These are phyloP conservation scores for Talaromyces nanjingensis DNA, from an alignment of 495 filamentous ascomycete species.

Conservation along the genomic window DNA sequence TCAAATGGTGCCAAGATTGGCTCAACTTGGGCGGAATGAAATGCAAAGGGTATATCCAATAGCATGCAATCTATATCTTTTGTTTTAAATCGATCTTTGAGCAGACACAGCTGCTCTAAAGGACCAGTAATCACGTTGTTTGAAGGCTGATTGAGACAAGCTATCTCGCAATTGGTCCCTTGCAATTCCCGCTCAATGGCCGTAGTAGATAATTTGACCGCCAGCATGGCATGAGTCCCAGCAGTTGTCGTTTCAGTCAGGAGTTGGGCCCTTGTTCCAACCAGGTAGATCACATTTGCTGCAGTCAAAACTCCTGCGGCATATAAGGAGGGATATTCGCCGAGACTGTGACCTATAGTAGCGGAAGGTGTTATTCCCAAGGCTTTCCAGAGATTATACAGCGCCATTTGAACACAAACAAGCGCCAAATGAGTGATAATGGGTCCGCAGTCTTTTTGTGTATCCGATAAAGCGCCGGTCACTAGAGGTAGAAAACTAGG, in stretches of 20 bases:
- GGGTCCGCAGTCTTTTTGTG: conserved; percentile 30
- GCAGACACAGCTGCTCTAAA: conserved; percentile 47
- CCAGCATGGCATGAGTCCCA: conserved; percentile 59
- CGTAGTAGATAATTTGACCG: conserved; percentile 30
- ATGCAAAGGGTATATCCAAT: conserved; percentile 69
- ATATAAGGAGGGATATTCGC: conserved; percentile 82
- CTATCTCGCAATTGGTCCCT: conserved; percentile 30
- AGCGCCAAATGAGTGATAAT: conserved; percentile 71
- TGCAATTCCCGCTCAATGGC: conserved; percentile 22
- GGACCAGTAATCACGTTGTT: conserved; percentile 46
- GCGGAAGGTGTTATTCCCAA: conserved; percentile 73
- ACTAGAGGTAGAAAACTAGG: conserved; percentile 60
- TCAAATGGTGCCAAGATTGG: conserved; percentile 64
- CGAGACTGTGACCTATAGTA: conserved; percentile 79
- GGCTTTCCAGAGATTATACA: conserved; percentile 69
- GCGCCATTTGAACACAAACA: conserved; percentile 74
- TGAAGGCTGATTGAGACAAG: conserved; percentile 43
- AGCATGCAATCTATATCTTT: conserved; percentile 58
- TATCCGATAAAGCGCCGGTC: conserved; percentile 42
- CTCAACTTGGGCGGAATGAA: conserved; percentile 75
- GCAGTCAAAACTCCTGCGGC: conserved; percentile 72
- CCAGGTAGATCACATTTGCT: conserved; percentile 71
- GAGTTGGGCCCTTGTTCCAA: conserved; percentile 68
- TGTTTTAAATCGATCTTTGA: conserved; percentile 43
- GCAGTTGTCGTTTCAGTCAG: conserved; percentile 61